phyloP scores from a whole-genome alignment of 352 stramenopile species.

The Phytophthora melonis region DNA sequence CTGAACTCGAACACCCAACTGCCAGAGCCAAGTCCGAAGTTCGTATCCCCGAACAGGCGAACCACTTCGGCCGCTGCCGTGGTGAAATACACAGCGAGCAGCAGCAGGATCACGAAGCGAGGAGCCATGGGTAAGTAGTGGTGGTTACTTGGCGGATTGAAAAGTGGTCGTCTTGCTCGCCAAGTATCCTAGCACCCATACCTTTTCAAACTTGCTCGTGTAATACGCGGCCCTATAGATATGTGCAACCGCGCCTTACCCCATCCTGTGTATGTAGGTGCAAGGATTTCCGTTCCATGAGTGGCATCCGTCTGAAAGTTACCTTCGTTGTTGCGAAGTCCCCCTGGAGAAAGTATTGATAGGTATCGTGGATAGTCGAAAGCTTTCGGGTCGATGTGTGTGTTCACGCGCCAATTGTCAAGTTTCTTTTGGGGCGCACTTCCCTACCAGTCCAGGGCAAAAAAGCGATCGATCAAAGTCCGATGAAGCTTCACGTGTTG shows the following conservation, averaged over 20 bases:
- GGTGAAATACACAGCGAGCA: slow-evolving; percentile 1
- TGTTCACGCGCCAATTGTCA: too few relatives aligned
- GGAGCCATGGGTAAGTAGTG: background rate
- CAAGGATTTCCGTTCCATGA: too few relatives aligned
- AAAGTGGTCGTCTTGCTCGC: background rate
- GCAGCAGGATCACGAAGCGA: background rate
- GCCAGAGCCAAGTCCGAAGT: slow-evolving; percentile 9
- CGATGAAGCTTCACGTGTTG: background rate
- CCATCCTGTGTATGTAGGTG: too few relatives aligned
- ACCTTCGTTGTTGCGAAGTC: too few relatives aligned
- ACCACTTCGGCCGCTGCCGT: background rate
- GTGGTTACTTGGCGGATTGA: background rate
- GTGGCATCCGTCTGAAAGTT: too few relatives aligned
- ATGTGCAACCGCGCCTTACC: too few relatives aligned
- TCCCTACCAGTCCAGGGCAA: background rate
- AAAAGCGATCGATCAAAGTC: background rate
- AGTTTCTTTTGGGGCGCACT: background rate
- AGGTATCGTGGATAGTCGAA: too few relatives aligned
- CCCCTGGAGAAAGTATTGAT: too few relatives aligned
- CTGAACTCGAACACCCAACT: slow-evolving; percentile 14
- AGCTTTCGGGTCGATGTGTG: too few relatives aligned
- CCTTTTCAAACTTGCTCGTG: too few relatives aligned
- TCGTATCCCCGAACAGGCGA: slow-evolving; percentile 12
- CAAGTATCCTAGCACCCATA: background rate
- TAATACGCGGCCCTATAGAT: too few relatives aligned